Conservation (phyloP, 768 basidiomycete species). For the Pleurotus tuber-regium region DNA sequence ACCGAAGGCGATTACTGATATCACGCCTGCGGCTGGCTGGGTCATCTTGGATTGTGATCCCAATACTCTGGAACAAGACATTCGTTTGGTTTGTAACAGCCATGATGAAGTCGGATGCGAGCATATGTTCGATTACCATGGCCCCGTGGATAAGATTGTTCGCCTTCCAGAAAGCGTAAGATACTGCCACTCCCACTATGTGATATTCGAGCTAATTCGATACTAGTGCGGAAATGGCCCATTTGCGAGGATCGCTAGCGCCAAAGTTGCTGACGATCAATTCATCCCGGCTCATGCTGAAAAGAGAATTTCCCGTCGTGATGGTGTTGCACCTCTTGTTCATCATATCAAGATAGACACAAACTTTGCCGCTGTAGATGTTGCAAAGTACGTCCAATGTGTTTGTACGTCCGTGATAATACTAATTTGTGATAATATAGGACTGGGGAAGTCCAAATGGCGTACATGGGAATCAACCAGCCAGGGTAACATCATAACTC, state of each 20-base stretch:
- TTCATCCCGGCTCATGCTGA: conserved; percentile 32
- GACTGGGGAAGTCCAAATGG: conserved; percentile 9
- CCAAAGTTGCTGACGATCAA: conserved; percentile 42
- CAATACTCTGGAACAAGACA: conserved; percentile 15
- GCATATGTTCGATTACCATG: conserved; percentile 34
- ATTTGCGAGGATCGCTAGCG: conserved; percentile 38
- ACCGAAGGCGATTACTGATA: not conserved
- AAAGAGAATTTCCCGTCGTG: conserved; percentile 26
- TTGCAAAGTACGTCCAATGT: conserved; percentile 18
- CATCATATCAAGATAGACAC: conserved; percentile 40
- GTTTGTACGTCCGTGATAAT: not conserved
- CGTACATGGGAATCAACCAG: conserved; percentile 13
- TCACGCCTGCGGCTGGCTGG: too few relatives aligned
- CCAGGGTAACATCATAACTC: too few relatives aligned
- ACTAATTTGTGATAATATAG: not conserved
- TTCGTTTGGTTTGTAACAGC: conserved; percentile 16
- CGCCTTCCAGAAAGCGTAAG: conserved; percentile 50
- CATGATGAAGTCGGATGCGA: conserved; percentile 28
- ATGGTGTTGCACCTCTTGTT: conserved; percentile 33
- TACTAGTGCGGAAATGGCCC: conserved; percentile 37
- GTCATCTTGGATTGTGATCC: too few relatives aligned
- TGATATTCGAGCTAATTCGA: not conserved
- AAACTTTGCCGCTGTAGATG: conserved; percentile 30
- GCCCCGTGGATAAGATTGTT: conserved; percentile 47
- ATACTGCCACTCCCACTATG: conserved; percentile 5